phyloP scores from a whole-genome alignment of 371 early-diverging fungal genomes.

The Chytridium lagenaria region DNA sequence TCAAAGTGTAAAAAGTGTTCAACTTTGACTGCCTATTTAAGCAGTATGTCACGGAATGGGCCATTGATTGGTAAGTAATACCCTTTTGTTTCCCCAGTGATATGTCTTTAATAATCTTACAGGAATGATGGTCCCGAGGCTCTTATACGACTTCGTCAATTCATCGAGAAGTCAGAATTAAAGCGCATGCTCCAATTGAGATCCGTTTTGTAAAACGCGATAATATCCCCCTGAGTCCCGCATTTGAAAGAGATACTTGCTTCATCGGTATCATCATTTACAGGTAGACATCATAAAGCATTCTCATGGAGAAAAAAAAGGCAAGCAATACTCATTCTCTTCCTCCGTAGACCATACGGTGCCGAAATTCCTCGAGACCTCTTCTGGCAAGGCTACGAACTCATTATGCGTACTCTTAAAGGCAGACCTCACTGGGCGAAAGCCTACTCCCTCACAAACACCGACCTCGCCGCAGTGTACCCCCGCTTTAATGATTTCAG shows the following conservation, averaged over 20 bases:
- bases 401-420: constrained; percentile 72
- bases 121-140: constrained; percentile 67
- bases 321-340: too few species aligned
- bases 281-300: constrained; percentile 45
- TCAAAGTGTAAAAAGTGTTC: constrained; percentile 74
- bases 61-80: constrained; percentile 69
- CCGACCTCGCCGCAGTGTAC: constrained; percentile 65
- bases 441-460: constrained; percentile 67
- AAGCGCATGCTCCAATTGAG: constrained; percentile 80
- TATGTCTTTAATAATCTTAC: neutral
- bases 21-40: constrained; percentile 85
- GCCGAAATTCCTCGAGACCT: constrained; percentile 68
- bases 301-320: neutral
- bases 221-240: constrained; percentile 81
- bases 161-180: constrained; percentile 55
- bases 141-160: constrained; percentile 63
- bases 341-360: constrained; percentile 71
- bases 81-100: neutral
- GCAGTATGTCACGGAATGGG: constrained; percentile 89
- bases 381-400: constrained; percentile 79
- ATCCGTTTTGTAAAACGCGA: constrained; percentile 79
- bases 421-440: constrained; percentile 92
- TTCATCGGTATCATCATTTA: constrained; percentile 90
- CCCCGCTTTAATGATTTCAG: constrained; percentile 71
- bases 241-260: constrained; percentile 71